phyloP scores from a whole-genome alignment of 345 rosid genomes.

The Lagerstroemia speciosa region DNA sequence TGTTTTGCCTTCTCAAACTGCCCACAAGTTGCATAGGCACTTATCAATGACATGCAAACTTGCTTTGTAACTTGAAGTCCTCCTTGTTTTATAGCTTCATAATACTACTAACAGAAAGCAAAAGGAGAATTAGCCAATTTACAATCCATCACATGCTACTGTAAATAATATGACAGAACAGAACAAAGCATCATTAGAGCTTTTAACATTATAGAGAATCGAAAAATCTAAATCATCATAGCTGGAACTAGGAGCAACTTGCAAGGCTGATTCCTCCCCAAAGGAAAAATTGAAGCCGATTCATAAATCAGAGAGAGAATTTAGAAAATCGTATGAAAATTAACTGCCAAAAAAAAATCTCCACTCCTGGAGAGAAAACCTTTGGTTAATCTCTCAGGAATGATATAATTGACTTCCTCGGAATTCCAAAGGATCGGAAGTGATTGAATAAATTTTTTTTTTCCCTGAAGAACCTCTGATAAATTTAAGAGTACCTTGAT shows the following conservation, averaged over 20 bases:
- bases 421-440: not conserved
- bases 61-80: conserved; percentile 47
- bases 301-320: not conserved
- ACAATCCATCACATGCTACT: not conserved
- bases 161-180: not conserved
- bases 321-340: not conserved
- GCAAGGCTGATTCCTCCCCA: not conserved
- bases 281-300: not conserved
- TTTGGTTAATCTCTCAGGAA: not conserved
- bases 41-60: conserved; percentile 56
- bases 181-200: not conserved
- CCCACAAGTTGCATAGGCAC: conserved; percentile 65
- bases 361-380: not conserved
- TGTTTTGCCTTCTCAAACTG: conserved; percentile 75
- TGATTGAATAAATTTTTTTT: not conserved
- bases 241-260: not conserved
- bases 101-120: conserved; percentile 34
- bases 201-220: not conserved
- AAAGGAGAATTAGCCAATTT: not conserved
- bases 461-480: not conserved
- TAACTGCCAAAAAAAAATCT: not conserved
- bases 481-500: conserved; percentile 35
- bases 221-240: not conserved
- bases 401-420: not conserved
- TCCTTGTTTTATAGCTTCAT: conserved; percentile 30